Evolutionary conservation across 2,329 filamentous ascomycete genomes (phyloP).

Genomic region (Leptodontidium sp.): DNA sequence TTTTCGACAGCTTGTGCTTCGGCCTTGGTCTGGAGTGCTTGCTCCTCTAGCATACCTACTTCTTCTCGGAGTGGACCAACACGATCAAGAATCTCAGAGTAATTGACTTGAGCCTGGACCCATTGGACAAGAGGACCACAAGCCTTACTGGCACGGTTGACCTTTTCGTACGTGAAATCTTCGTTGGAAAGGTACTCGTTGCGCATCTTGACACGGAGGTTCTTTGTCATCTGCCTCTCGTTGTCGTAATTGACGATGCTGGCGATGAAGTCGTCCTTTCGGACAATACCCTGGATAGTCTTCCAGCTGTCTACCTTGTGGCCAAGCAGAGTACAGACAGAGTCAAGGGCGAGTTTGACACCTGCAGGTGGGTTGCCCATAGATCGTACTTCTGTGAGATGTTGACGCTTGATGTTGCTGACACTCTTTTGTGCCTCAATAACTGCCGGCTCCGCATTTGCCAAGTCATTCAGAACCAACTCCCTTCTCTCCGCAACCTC

Average conservation of each 20-base stretch:
- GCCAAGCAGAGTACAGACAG: constrained; percentile 94
- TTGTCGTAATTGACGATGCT: constrained; percentile 99
- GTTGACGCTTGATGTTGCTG: constrained; percentile 97
- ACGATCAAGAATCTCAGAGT: constrained; percentile 95
- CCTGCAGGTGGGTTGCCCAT: constrained; percentile 93
- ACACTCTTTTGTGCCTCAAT: constrained; percentile 94
- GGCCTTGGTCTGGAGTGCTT: constrained; percentile 90
- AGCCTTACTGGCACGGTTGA: constrained; percentile 95
- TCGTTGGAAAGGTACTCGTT: constrained; percentile 91
- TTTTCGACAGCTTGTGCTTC: constrained; percentile 91
- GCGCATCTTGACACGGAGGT: constrained; percentile 85
- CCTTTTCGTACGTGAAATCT: constrained; percentile 95
- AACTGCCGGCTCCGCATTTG: constrained; percentile 91
- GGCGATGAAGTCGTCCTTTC: constrained; percentile 94
- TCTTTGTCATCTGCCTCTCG: constrained; percentile 89
- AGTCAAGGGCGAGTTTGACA: constrained; percentile 91
- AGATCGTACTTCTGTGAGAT: constrained; percentile 95
- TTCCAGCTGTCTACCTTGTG: constrained; percentile 94
- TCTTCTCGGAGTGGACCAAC: constrained; percentile 93
- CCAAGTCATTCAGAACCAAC: constrained; percentile 87
- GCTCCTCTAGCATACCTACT: constrained; percentile 84
- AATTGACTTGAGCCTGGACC: constrained; percentile 96
- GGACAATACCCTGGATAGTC: constrained; percentile 85
- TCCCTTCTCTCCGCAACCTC: constrained; percentile 85
- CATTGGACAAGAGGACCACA: constrained; percentile 97